Evolutionary conservation across 2,329 filamentous ascomycete species (phyloP).

Genomic region (Grosmannia huntii): DNA sequence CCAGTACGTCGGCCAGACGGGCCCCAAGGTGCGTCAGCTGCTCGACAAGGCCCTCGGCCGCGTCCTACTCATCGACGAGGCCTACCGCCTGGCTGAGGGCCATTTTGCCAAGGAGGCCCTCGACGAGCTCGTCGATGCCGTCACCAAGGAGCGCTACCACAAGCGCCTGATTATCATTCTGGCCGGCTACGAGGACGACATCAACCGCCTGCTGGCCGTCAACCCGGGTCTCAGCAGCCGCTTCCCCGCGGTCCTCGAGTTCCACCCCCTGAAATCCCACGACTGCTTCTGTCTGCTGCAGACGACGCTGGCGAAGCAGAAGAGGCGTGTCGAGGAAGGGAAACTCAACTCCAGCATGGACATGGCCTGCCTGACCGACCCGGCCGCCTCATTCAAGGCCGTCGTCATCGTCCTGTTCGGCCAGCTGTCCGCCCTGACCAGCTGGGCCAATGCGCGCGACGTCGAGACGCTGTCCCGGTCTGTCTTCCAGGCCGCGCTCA

Average conservation of each 20-base stretch:
- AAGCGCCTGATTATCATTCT: conserved; percentile 53
- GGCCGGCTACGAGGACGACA: conserved; percentile 55
- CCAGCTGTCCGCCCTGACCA: conserved; percentile 26
- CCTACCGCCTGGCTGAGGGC: conserved; percentile 49
- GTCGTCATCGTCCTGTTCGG: not conserved
- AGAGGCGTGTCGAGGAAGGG: not conserved
- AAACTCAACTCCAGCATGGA: not conserved
- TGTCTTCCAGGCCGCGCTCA: conserved; percentile 28
- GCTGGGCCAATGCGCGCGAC: conserved; percentile 54
- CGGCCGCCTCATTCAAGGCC: not conserved
- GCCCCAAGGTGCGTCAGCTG: conserved; percentile 47
- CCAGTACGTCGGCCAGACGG: conserved; percentile 56
- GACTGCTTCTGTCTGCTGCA: conserved; percentile 31
- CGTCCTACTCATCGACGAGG: conserved; percentile 61
- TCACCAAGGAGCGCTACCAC: conserved; percentile 42
- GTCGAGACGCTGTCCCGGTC: conserved; percentile 38
- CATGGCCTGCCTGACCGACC: not conserved
- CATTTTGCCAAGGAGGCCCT: conserved; percentile 44
- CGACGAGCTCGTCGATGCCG: conserved; percentile 38
- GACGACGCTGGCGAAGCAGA: conserved; percentile 11
- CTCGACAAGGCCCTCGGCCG: conserved; percentile 51
- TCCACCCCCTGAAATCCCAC: conserved; percentile 31
- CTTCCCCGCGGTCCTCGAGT: conserved; percentile 50
- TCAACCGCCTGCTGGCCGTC: conserved; percentile 46
- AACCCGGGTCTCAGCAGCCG: conserved; percentile 53